A percentile compares a stretch with the other conserved stretches of the same genome.
These are phyloP conservation scores for Leucocoprinus leucothites DNA, from an alignment of 768 basidiomycete genomes.

Conservation along the genomic window DNA sequence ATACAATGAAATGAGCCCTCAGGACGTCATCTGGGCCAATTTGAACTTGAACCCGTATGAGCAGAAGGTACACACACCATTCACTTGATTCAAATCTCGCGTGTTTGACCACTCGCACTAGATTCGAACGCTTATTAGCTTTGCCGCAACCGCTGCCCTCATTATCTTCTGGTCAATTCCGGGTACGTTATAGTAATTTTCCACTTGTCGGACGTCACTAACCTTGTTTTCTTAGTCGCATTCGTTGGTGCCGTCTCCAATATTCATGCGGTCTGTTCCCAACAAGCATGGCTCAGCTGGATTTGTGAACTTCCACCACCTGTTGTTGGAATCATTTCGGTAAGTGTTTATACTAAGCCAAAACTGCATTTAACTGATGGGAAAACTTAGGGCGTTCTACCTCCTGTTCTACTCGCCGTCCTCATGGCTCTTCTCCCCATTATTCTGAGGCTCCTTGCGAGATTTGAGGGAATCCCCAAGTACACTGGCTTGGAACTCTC, in stretches of 20 bases:
- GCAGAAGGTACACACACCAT: conserved; percentile 39
- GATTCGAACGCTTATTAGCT: conserved; percentile 61
- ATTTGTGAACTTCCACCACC: conserved; percentile 64
- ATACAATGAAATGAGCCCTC: conserved; percentile 80
- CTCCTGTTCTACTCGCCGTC: conserved; percentile 83
- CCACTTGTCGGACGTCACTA: background rate
- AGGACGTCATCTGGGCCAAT: conserved; percentile 92
- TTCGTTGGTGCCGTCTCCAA: conserved; percentile 89
- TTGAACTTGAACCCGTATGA: conserved; percentile 90
- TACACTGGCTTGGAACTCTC: conserved; percentile 81
- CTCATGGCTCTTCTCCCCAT: conserved; percentile 88
- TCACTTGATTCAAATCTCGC: background rate
- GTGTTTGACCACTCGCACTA: conserved; percentile 12
- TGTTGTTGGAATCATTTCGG: conserved; percentile 74
- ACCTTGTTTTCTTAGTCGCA: conserved; percentile 44
- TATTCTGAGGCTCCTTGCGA: conserved; percentile 72
- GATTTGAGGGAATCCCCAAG: conserved; percentile 89
- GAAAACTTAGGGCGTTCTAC: conserved; percentile 67
- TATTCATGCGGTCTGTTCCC: conserved; percentile 62
- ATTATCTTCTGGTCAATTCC: conserved; percentile 91
- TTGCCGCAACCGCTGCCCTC: conserved; percentile 71
- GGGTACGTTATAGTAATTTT: conserved; percentile 29
- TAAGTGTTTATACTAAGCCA: conserved; percentile 16
- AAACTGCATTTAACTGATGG: too few species aligned
- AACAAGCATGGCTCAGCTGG: conserved; percentile 77